A percentile compares a stretch with the other conserved stretches of the same genome.
Evolutionary conservation across 2,329 filamentous ascomycete genomes (phyloP).

Genomic region (Verticillium nonalfalfae): DNA sequence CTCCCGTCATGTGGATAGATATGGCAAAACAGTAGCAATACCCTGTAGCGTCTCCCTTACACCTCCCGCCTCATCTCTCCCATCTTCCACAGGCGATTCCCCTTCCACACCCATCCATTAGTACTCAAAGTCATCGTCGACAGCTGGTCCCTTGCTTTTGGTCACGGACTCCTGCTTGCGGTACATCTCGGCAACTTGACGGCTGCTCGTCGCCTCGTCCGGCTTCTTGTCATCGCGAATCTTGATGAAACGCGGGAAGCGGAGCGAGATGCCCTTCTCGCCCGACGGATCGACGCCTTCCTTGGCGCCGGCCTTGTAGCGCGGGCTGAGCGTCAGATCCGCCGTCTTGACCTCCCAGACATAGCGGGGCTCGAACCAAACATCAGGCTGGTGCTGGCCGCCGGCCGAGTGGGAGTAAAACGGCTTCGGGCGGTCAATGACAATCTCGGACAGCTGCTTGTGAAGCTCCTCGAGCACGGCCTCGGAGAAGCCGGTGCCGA

Average conservation of each 20-base stretch:
- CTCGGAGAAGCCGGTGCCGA: conserved; percentile 95
- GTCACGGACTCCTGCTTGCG: conserved; percentile 84
- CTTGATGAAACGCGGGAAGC: conserved; percentile 92
- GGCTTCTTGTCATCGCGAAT: conserved; percentile 92
- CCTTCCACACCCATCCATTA: conserved; percentile 29
- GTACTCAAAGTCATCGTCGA: conserved; percentile 98
- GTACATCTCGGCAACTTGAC: conserved; percentile 96
- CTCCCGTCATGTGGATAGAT: background rate
- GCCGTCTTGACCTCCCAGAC: conserved; percentile 99
- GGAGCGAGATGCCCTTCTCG: conserved; percentile 75
- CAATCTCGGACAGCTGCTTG: conserved; percentile 63
- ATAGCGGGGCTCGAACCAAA: conserved; percentile 92
- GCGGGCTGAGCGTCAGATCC: conserved; percentile 84
- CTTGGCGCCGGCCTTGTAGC: conserved; percentile 85
- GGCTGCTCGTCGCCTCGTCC: conserved; percentile 76
- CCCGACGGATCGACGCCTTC: conserved; percentile 69
- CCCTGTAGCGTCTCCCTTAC: background rate
- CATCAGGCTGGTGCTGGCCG: conserved; percentile 90
- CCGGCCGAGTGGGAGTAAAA: conserved; percentile 85
- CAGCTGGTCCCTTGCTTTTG: conserved; percentile 78
- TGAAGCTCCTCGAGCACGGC: conserved; percentile 87
- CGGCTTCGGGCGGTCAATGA: conserved; percentile 87
- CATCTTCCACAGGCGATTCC: background rate
- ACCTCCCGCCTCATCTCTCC: background rate
- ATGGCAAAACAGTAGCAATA: background rate